phyloP scores from a whole-genome alignment of 2,329 filamentous ascomycete genomes.

The Colletotrichum camelliae region DNA sequence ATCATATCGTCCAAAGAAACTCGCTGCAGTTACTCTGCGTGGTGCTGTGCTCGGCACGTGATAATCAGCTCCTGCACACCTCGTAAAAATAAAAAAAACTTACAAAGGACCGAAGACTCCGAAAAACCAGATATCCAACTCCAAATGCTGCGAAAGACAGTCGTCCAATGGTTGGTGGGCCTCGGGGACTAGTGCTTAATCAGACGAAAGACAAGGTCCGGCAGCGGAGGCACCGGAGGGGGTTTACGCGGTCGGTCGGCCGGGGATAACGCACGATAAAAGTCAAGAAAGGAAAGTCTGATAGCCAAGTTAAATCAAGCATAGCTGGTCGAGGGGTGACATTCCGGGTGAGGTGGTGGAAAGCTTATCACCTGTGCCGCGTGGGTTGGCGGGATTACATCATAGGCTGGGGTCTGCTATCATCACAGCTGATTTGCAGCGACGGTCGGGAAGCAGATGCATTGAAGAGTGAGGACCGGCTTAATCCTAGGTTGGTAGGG shows the following conservation, averaged over 20 bases:
- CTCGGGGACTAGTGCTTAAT: background rate
- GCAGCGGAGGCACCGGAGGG: background rate
- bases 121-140: background rate
- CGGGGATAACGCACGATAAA: background rate
- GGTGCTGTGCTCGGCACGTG: background rate
- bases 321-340: background rate
- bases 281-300: background rate
- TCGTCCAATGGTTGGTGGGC: background rate
- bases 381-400: background rate
- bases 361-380: background rate
- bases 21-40: background rate
- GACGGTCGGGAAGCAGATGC: background rate
- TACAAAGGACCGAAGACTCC: background rate
- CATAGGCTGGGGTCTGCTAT: background rate
- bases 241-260: background rate
- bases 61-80: background rate
- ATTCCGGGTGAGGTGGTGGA: background rate
- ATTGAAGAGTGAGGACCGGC: rapidly evolving
- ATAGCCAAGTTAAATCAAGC: background rate
- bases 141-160: background rate
- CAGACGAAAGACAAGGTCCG: background rate
- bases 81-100: background rate
- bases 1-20: background rate
- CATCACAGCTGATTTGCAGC: background rate
- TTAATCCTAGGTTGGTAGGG: background rate